A percentile compares a stretch with the other conserved stretches of the same genome.
phyloP scores from a whole-genome alignment of 345 rosid genomes.

The Mercurialis annua region DNA sequence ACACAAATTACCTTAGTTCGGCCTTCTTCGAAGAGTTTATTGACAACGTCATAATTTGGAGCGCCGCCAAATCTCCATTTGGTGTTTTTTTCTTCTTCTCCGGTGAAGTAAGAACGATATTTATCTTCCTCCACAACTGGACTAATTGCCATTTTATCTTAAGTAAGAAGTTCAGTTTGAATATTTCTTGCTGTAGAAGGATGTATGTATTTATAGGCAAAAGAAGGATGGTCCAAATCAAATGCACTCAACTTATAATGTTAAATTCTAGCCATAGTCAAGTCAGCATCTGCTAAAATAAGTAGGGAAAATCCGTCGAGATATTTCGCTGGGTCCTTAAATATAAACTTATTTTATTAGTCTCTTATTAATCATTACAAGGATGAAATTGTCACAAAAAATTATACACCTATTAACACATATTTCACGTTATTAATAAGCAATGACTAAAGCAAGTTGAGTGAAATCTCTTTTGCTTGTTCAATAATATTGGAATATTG shows the following conservation, averaged over 20 bases:
- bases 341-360: too few relatives aligned
- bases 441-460: too few relatives aligned
- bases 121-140: constrained; percentile 32
- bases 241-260: neutral
- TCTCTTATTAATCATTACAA: too few relatives aligned
- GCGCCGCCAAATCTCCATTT: constrained; percentile 49
- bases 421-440: too few relatives aligned
- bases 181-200: neutral
- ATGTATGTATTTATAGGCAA: neutral
- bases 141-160: constrained; percentile 32
- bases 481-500: too few relatives aligned
- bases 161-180: neutral
- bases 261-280: neutral
- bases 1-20: constrained; percentile 40
- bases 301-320: too few relatives aligned
- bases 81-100: constrained; percentile 56
- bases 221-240: neutral
- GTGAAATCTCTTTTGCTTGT: too few relatives aligned
- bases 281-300: neutral
- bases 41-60: constrained; percentile 52
- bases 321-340: too few relatives aligned
- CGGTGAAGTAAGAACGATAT: constrained; percentile 44
- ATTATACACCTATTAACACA: too few relatives aligned
- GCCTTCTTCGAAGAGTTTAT: constrained; percentile 64
- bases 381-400: too few relatives aligned